Base-by-base conservation (phyloP, 306 rosid genomes). In the Begonia fuchsioides region DNA sequence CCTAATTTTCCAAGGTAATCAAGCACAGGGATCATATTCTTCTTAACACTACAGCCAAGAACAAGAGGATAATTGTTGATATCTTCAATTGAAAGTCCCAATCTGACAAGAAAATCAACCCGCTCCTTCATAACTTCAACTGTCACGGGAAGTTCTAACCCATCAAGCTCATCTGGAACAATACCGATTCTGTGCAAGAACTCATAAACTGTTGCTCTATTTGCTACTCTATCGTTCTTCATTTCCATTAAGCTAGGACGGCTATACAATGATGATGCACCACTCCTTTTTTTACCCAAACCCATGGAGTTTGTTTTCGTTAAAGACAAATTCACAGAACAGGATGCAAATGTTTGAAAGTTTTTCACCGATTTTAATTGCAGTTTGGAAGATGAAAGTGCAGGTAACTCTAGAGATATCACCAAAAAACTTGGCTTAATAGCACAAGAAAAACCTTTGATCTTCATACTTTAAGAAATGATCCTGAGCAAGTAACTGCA, bases 21-120 rank as follows among this genome's bases (percentile, higher is more conserved):
- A 20, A 92, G 87, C 68, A 92, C 98, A n/a, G 96, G 98, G 59
- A 92, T 65, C 96, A 92, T 85, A 64, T 92, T 92, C 68, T 85
- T 92, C 76, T 92, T 92, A n/a, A 92, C 87, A 15, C 98, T 92
- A 50, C 96, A 92, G 13, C 98, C 98, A 39, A 92, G 82, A 60
- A 92, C 93, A 63, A 92, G 94, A 3, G 94, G 96, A 66, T 92
- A 92, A 61, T 82, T 85, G 62, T 92, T 92, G 18, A 92, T 71
- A 53, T 92, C 96, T 49, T 85, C 86, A 35, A 77, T 51, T 9
- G 95, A 67, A 62, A 85, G 96, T 61, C 96, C 98, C 50, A 92
- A 67, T 47, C 58, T 82, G 43, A 65, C 85, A 58, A 92, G 98
- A 79, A 90, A 92, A 73, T 92, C 86, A 1, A 92, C 70, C 1